Evolutionary conservation across 2,329 filamentous ascomycete genomes (phyloP).

Genomic region (Phialemonium atrogriseum): DNA sequence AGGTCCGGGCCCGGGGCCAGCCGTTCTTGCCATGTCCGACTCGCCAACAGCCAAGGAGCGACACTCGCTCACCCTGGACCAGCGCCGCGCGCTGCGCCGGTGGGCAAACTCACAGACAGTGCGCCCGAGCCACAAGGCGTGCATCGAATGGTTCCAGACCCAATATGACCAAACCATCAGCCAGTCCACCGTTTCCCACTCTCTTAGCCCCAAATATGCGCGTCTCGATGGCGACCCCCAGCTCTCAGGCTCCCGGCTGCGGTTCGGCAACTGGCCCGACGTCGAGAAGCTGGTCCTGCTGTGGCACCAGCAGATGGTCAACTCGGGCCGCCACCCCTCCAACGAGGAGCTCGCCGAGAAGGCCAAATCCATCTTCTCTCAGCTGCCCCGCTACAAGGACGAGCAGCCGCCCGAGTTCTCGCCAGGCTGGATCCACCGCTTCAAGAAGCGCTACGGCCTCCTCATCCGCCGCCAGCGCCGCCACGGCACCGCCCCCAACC

Average conservation of each 20-base stretch:
- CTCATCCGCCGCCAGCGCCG: conserved; percentile 48
- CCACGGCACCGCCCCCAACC: conserved; percentile 38
- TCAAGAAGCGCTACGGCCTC: conserved; percentile 55
- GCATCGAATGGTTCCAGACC: conserved; percentile 54
- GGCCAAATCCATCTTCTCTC: conserved; percentile 49
- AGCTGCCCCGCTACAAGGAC: conserved; percentile 52
- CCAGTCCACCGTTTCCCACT: conserved; percentile 56
- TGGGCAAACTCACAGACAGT: conserved; percentile 50
- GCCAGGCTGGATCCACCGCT: conserved; percentile 56
- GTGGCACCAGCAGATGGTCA: conserved; percentile 45
- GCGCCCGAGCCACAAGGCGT: conserved; percentile 51
- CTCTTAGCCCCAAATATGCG: conserved; percentile 53
- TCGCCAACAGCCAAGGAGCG: conserved; percentile 42
- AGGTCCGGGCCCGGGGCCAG: no score
- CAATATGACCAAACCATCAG: conserved; percentile 53
- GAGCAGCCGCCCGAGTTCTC: conserved; percentile 54
- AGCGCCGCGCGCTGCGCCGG: conserved; percentile 50
- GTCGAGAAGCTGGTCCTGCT: conserved; percentile 50
- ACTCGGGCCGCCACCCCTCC: conserved; percentile 47
- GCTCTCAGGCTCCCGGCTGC: conserved; percentile 52
- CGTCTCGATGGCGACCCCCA: conserved; percentile 53
- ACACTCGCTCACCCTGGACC: conserved; percentile 53
- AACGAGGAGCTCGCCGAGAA: conserved; percentile 57
- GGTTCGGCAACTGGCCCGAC: conserved; percentile 57
- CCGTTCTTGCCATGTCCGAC: no score